Evolutionary conservation across 2,329 filamentous ascomycete species (phyloP), one percentile per base, ranked within the genome.

Genomic region (Ophiostoma novo-ulmi): DNA sequence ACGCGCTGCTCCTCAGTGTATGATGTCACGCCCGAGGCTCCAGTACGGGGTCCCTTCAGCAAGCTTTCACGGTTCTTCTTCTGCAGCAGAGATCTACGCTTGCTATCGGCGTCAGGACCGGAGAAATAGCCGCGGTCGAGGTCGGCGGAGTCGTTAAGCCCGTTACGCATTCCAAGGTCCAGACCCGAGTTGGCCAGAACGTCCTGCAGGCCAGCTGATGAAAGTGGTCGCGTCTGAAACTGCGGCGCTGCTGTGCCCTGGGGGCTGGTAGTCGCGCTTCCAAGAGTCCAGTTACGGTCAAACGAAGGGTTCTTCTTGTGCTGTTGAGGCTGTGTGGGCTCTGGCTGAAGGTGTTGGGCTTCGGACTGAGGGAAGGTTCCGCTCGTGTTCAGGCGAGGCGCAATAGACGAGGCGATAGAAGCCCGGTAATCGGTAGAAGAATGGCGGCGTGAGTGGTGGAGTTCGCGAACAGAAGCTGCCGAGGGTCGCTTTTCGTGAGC

Each of bases 91-190:
- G 91, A 87, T 75, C 87, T 88, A 71, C 90, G 88, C 63, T 87
- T 87, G 20, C 35, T 71, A 73, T 97, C 93, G 13, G 89, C 83
- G 76, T 98, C 94, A 20, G 91, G 91, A 3, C 94, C 93, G 8
- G 94, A 97, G 77, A 97, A 97, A 79, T 98, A 98, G 35, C 94
- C 94, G 48, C 93, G 87, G 76, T 98, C 95, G 20, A 92, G 79
- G 72, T 96, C 91, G 35, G 82, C 79, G 20, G 81, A 80, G 72
- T 87, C 84, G 73, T 83, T 82, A 20, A 81, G 75, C 70, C 85
- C 84, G 72, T 14, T 38, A 31, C 48, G 41, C 3, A 70, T 41
- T 13, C 82, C 82, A 17, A 80, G 75, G 14, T 81, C 78, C 8
- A 79, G 75, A 20, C 80, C 80, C 1, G 81, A 80, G 31, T 77